Conservation (phyloP, 2,329 filamentous ascomycete species). For the Xylariaceae sp. region DNA sequence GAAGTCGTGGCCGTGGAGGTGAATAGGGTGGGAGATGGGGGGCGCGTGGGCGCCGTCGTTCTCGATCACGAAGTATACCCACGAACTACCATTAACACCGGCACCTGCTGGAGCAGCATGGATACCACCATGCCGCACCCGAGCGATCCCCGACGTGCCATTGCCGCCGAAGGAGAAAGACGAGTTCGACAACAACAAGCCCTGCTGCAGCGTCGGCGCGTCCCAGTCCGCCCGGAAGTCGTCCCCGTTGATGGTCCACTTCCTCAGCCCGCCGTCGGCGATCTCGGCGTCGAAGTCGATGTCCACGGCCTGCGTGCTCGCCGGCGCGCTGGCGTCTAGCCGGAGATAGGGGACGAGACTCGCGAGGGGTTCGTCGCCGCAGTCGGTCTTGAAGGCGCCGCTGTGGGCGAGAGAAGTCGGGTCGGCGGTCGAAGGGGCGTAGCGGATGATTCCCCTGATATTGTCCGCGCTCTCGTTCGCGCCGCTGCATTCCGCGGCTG, state of each 20-base stretch:
- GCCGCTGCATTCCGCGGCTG: conserved; percentile 34
- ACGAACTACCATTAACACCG: too few species aligned
- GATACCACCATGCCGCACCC: too few species aligned
- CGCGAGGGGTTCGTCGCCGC: conserved; percentile 32
- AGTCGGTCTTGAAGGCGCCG: conserved; percentile 23
- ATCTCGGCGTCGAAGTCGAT: conserved; percentile 20
- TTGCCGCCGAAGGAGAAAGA: too few species aligned
- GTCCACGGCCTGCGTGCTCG: not conserved
- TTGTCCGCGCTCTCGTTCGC: conserved; percentile 33
- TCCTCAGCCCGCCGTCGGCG: conserved; percentile 11
- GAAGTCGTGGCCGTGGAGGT: conserved; percentile 41
- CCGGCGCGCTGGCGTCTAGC: conserved; percentile 23
- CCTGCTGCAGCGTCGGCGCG: conserved; percentile 37
- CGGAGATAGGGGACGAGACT: conserved; percentile 32
- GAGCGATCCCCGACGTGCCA: too few species aligned
- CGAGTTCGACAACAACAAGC: too few species aligned
- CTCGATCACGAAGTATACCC: not conserved
- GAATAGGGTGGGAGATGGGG: conserved; percentile 23
- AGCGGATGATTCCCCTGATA: conserved; percentile 45
- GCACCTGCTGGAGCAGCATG: too few species aligned
- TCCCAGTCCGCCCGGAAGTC: conserved; percentile 41
- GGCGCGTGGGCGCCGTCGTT: not conserved
- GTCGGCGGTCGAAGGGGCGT: conserved; percentile 23
- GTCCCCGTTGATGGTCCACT: conserved; percentile 42
- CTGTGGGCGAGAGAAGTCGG: conserved; percentile 7